Percentiles rank a stretch among this genome's conserved stretches.
phyloP scores from a whole-genome alignment of 1,139 yeast genomes.

The Geotrichum europaeum region DNA sequence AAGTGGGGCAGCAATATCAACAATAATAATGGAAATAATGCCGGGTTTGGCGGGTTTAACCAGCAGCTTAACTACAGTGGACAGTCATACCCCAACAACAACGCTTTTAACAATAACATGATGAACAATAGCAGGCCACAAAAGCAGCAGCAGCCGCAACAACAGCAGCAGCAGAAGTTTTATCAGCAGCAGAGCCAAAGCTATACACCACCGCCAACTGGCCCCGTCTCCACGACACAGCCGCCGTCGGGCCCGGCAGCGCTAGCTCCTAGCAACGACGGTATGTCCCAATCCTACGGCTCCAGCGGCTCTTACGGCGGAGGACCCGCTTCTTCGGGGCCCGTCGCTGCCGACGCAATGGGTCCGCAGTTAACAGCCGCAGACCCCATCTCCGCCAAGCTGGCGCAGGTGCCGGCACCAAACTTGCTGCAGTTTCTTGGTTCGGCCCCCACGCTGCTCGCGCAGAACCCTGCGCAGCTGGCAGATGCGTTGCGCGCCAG shows the following conservation, averaged over 20 bases:
- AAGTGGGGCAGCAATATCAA: background rate
- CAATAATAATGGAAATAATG: background rate
- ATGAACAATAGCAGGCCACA: background rate
- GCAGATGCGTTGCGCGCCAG: conserved; percentile 57
- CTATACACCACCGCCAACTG: background rate
- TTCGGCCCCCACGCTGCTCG: conserved; percentile 61
- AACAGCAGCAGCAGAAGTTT: background rate
- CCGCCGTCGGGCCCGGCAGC: background rate
- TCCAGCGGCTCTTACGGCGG: background rate
- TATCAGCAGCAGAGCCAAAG: background rate
- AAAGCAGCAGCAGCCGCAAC: background rate
- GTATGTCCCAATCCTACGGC: background rate
- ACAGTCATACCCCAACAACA: background rate
- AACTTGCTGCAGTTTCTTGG: conserved; percentile 51
- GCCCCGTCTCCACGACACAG: background rate
- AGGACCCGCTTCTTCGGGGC: background rate
- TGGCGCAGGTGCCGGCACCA: conserved; percentile 51
- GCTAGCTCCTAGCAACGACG: background rate
- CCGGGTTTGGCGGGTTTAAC: conserved; percentile 7
- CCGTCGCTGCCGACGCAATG: conserved; percentile 36
- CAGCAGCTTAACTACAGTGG: conserved; percentile 18
- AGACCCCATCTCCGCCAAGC: conserved; percentile 56
- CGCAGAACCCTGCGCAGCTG: conserved; percentile 58
- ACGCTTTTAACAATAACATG: conserved; percentile 17
- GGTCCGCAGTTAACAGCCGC: conserved; percentile 49